Evolutionary conservation across 805 yeast genomes (phyloP).

Genomic region (Saturnispora ahearnii): DNA sequence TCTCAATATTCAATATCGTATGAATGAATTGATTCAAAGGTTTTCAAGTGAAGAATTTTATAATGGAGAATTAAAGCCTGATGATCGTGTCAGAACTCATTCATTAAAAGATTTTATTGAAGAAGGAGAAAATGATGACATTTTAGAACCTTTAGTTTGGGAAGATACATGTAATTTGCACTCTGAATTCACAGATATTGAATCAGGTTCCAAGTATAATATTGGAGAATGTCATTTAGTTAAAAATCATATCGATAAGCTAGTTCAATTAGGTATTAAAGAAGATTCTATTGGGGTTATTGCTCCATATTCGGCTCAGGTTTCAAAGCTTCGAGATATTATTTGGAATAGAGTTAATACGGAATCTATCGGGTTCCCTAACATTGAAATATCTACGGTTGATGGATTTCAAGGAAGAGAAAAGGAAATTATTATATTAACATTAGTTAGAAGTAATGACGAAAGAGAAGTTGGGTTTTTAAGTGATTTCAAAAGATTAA

Average conservation of each 20-base stretch:
- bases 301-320: conserved; percentile 89
- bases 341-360: conserved; percentile 23
- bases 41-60: conserved; percentile 69
- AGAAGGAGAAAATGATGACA: background rate
- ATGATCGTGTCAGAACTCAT: conserved; percentile 43
- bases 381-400: conserved; percentile 75
- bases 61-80: conserved; percentile 53
- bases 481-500: conserved; percentile 67
- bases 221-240: conserved; percentile 68
- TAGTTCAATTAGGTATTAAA: conserved; percentile 45
- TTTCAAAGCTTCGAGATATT: conserved; percentile 43
- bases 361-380: conserved; percentile 21
- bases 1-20: conserved; percentile 75
- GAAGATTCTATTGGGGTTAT: conserved; percentile 68
- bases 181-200: conserved; percentile 41
- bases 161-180: conserved; percentile 87
- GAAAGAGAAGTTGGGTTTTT: conserved; percentile 73
- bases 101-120: conserved; percentile 43
- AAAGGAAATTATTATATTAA: conserved; percentile 73
- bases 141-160: conserved; percentile 54
- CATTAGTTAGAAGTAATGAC: conserved; percentile 71
- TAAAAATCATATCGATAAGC: conserved; percentile 41
- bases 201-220: conserved; percentile 52
- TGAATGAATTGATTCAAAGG: conserved; percentile 71
- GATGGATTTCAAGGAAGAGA: conserved; percentile 98